These are phyloP conservation scores for Raddia distichophylla DNA, from an alignment of 176 grass and related monocot genomes.

Conservation along the genomic window DNA sequence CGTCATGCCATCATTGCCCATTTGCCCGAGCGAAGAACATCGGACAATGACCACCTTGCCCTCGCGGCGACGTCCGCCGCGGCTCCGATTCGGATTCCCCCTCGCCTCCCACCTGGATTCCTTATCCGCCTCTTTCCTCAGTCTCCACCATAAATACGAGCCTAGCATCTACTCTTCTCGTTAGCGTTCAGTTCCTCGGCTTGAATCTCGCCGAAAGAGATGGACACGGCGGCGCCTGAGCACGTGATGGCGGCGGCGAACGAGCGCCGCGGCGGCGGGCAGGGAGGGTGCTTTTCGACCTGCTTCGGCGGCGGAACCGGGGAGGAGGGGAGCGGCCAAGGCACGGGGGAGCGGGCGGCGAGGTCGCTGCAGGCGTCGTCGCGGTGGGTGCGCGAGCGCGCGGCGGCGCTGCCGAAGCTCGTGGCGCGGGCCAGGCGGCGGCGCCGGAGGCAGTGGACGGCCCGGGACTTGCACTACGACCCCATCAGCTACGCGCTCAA, in stretches of 20 bases:
- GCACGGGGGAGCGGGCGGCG: not conserved
- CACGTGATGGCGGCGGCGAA: not conserved
- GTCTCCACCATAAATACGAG: not conserved
- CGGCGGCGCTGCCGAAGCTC: not conserved
- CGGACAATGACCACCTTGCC: not conserved
- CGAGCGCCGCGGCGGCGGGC: not conserved
- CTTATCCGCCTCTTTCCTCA: not conserved
- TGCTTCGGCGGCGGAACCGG: not conserved
- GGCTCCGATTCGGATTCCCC: not conserved
- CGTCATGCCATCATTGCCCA: not conserved
- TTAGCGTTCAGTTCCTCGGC: not conserved
- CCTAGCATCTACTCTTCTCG: not conserved
- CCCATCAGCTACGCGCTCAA: constrained; percentile 90
- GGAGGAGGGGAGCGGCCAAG: not conserved
- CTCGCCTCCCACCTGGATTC: not conserved
- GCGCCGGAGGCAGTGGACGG: not conserved
- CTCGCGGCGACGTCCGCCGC: not conserved
- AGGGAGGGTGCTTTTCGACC: not conserved
- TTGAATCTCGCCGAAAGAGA: not conserved
- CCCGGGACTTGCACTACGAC: constrained; percentile 70
- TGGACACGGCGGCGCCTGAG: not conserved
- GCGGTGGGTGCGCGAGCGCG: not conserved
- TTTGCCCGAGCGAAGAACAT: not conserved
- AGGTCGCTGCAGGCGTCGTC: not conserved
- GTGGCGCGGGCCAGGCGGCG: not conserved